Evolutionary conservation across 257 asterid genomes (phyloP).

Genomic region (Catharanthus roseus): DNA sequence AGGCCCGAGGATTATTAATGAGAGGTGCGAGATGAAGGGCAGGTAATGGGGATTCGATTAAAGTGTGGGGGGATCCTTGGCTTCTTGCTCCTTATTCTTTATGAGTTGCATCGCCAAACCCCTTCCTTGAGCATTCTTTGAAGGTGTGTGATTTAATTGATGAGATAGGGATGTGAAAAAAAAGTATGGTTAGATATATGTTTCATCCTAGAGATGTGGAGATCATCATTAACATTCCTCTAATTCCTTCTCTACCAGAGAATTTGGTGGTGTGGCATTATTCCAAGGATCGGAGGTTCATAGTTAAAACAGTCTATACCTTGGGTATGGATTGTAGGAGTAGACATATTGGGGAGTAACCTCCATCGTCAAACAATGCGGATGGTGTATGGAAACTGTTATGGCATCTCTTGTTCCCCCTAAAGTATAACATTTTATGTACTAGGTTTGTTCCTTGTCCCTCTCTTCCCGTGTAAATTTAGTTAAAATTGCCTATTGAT

Average conservation of each 20-base stretch:
- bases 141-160: not conserved
- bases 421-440: not conserved
- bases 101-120: not conserved
- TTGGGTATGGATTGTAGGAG: no score
- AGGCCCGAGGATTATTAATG: not conserved
- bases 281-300: no score
- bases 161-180: not conserved
- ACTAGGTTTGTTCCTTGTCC: not conserved
- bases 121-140: not conserved
- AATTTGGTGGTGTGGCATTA: not conserved
- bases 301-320: no score
- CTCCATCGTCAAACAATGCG: not conserved
- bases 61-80: not conserved
- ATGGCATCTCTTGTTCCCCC: not conserved
- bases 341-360: no score
- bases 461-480: no score
- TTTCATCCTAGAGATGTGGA: not conserved
- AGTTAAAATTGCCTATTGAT: not conserved
- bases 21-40: not conserved
- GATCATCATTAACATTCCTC: not conserved
- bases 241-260: no score
- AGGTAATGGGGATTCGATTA: not conserved
- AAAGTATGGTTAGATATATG: not conserved
- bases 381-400: not conserved
- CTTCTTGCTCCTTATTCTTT: no score